These are phyloP conservation scores for Gryganskiella cystojenkinii DNA, from an alignment of 192 early-diverging fungal species.

Conservation along the genomic window DNA sequence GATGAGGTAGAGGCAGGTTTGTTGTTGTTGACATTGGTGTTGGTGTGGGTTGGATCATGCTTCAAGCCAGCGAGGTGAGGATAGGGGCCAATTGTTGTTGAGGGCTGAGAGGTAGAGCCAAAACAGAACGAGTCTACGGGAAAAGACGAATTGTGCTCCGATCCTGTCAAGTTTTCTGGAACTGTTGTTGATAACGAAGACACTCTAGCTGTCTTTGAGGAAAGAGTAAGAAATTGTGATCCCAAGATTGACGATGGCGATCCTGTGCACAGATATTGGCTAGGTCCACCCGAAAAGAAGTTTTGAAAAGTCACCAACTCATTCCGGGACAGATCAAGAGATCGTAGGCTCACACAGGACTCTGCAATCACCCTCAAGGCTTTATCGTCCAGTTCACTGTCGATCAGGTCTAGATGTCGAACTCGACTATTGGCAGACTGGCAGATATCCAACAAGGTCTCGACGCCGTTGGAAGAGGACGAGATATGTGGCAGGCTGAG, in stretches of 20 bases:
- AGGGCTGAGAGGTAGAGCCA: too few relatives aligned
- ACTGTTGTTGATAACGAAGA: too few relatives aligned
- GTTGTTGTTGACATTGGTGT: neutral
- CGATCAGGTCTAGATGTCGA: slow-evolving; percentile 27
- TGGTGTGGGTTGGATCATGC: too few relatives aligned
- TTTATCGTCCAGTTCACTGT: slow-evolving; percentile 34
- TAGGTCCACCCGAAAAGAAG: neutral
- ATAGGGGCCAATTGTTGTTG: too few relatives aligned
- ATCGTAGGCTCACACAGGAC: slow-evolving; percentile 16
- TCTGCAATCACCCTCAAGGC: slow-evolving; percentile 10
- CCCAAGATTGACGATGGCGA: too few relatives aligned
- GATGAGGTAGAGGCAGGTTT: too few relatives aligned
- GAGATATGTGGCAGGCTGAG: slow-evolving; percentile 27
- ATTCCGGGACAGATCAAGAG: slow-evolving; percentile 41
- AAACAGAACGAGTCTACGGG: too few relatives aligned
- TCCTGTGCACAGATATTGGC: neutral
- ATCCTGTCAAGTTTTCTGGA: too few relatives aligned
- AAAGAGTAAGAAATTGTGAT: too few relatives aligned
- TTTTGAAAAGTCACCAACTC: slow-evolving; percentile 26
- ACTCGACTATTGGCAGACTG: slow-evolving; percentile 1
- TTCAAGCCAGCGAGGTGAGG: too few relatives aligned
- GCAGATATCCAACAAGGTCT: slow-evolving; percentile 9
- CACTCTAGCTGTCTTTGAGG: too few relatives aligned
- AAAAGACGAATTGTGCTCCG: too few relatives aligned
- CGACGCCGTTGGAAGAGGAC: slow-evolving; percentile 9